Base-by-base conservation (phyloP, 2,329 filamentous ascomycete genomes). In the Stylonectria norvegica region DNA sequence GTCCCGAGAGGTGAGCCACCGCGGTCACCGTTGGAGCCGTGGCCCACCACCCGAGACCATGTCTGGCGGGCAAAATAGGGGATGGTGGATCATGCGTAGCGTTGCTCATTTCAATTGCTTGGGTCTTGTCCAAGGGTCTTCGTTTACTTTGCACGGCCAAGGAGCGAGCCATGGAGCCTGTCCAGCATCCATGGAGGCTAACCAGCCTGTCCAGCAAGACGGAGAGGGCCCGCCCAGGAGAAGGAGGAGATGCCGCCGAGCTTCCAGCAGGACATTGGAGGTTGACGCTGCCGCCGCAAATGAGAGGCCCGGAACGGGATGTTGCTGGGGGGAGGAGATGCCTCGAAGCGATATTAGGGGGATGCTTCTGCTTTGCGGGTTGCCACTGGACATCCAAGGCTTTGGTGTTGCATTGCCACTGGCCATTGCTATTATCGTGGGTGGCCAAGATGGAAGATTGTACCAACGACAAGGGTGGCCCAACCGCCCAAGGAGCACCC, bases 41-140 rank as follows among this genome's bases (percentile, higher is more conserved):
- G 33, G 53, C 46, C 49, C 45, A 54, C 54, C 53, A 54, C 40
- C 32, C 20, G 15, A 17, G 27, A 23, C 34, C 27, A 18, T 31
- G 25, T 31, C 34, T 46, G 31, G 29, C 33, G 35, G 42, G 29
- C 39, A 34, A 55, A 59, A 53, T 56, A 56, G 56, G 53, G 56
- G 49, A 47, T 27, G 35, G 54, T 57, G 56, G 56, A 56, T 49
- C 51, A 43, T 40, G 27, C 42, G 41, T 46, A 49, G 38, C 36
- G 44, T 47, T n/a, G n/a, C 51, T 36, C 59, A 59, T 59, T 55
- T 59, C 53, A 48, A 40, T 41, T 33, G 38, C 45, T 40, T 53
- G 30, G 30, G 14, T 16, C n/a, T 17, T 19, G 4, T 15, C 33
- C 23, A 25, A 20, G 20, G 33, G 31, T 34, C n/a, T n/a, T n/a